Evolutionary conservation across 257 asterid genomes (phyloP).

Genomic region (Hygrophila difformis): DNA sequence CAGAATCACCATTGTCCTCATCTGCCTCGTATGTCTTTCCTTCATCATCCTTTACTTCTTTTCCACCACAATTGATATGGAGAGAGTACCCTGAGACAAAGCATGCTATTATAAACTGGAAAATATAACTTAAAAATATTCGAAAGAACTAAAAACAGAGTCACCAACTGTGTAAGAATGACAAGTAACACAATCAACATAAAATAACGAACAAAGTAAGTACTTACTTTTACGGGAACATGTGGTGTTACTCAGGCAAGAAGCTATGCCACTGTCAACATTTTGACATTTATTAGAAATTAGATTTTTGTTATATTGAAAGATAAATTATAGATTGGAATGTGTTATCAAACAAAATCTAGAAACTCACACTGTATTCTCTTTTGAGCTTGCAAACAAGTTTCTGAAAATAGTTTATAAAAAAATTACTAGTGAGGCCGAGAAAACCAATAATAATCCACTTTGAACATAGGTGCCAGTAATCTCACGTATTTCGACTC

Average conservation of each 20-base stretch:
- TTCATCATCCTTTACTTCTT: constrained; percentile 17
- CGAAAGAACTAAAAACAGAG: neutral
- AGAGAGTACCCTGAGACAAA: constrained; percentile 27
- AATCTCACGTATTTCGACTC: neutral
- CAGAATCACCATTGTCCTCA: constrained; percentile 27
- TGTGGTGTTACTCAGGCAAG: neutral
- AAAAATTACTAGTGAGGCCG: too few species aligned
- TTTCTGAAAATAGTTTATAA: neutral
- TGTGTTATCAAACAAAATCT: neutral
- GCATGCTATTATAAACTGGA: neutral
- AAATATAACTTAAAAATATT: neutral
- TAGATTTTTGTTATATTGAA: neutral
- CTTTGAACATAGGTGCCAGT: neutral
- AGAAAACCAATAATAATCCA: neutral
- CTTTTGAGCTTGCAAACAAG: constrained; percentile 9
- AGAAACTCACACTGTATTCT: constrained; percentile 4
- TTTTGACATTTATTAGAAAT: neutral
- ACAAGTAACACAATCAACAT: neutral
- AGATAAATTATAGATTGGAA: neutral
- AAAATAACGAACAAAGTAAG: too few species aligned
- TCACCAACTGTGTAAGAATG: too few species aligned
- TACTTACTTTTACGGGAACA: neutral
- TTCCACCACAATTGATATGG: constrained; percentile 68
- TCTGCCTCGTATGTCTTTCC: constrained; percentile 31
- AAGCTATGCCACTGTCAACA: neutral